Evolutionary conservation across 305 asterid species (phyloP).

Genomic region (Nicotiana rustica): DNA sequence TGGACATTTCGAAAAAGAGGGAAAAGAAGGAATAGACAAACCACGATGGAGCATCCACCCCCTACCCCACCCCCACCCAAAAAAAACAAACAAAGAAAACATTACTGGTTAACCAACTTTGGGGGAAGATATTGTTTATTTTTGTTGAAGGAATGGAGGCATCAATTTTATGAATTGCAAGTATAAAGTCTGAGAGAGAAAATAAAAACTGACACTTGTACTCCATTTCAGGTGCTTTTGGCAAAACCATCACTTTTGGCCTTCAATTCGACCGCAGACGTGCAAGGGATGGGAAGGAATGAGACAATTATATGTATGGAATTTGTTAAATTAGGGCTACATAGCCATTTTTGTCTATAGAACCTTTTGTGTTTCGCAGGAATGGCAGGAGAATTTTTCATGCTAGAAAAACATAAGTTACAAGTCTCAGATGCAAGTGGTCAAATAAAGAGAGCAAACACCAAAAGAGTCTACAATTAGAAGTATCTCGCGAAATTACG

Average conservation of each 20-base stretch:
- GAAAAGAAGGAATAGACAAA: too few species aligned
- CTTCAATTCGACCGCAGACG: not conserved
- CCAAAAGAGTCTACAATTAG: not conserved
- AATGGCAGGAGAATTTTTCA: constrained; percentile 11
- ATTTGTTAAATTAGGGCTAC: not conserved
- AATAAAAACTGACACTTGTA: too few species aligned
- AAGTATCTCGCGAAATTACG: not conserved
- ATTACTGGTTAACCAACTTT: too few species aligned
- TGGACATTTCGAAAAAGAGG: too few species aligned
- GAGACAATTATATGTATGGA: not conserved
- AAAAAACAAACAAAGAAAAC: too few species aligned
- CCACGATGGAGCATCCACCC: too few species aligned
- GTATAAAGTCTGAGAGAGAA: too few species aligned
- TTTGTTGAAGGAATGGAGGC: too few species aligned
- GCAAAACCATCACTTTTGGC: not conserved
- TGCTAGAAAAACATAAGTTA: not conserved
- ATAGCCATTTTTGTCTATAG: not conserved
- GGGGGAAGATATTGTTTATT: too few species aligned
- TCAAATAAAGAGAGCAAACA: constrained; percentile 8
- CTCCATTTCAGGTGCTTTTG: not conserved
- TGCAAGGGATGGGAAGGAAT: not conserved
- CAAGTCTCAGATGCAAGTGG: not conserved
- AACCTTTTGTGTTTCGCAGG: not conserved
- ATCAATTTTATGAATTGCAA: too few species aligned
- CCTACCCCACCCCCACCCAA: too few species aligned